These are phyloP conservation scores for Neurospora crassa DNA, from an alignment of 2,329 filamentous ascomycete species.

Conservation along the genomic window DNA sequence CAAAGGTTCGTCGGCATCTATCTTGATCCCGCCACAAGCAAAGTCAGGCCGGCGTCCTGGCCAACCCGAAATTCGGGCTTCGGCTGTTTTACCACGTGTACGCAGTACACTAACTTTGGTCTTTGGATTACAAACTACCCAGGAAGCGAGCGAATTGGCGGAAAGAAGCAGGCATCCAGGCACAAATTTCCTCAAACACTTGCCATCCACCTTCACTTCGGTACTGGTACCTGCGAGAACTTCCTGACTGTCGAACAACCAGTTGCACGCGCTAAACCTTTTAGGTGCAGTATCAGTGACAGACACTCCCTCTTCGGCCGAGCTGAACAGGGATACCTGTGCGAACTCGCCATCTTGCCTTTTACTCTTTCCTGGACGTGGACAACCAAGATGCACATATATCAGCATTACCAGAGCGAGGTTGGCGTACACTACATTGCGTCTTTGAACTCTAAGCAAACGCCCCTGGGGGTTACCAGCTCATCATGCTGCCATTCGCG, in stretches of 20 bases:
- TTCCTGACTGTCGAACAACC: background rate
- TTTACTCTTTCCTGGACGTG: background rate
- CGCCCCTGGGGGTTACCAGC: background rate
- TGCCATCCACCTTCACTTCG: background rate
- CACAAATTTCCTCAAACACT: background rate
- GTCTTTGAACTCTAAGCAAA: background rate
- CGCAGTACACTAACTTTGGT: background rate
- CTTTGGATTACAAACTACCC: background rate
- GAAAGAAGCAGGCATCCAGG: background rate
- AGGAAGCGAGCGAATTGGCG: background rate
- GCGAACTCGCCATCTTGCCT: background rate
- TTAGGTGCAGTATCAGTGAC: background rate
- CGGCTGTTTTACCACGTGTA: background rate
- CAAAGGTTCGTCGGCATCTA: background rate
- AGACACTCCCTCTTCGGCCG: background rate
- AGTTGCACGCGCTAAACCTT: background rate
- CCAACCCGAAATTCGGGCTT: background rate
- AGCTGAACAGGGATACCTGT: background rate
- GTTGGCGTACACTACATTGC: background rate
- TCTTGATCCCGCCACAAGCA: background rate
- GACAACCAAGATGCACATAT: background rate
- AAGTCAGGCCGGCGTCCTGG: background rate
- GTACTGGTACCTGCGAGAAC: background rate
- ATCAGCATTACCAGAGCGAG: background rate
- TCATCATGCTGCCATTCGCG: background rate